phyloP scores from a whole-genome alignment of 1,284 basidiomycete species.

The Pterulicium gracile region DNA sequence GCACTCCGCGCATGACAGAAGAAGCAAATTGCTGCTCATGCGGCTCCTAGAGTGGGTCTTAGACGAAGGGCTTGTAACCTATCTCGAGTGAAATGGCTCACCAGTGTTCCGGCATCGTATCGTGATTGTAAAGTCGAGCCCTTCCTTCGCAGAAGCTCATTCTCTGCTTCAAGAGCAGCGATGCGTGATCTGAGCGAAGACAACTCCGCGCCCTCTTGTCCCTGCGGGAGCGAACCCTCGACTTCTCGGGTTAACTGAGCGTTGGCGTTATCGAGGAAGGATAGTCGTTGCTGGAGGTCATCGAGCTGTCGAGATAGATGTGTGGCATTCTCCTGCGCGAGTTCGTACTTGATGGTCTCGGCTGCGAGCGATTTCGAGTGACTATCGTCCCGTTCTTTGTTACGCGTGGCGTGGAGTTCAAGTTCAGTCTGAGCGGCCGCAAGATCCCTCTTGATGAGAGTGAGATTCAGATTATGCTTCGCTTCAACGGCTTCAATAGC shows the following conservation, averaged over 20 bases:
- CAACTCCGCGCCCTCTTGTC: background rate
- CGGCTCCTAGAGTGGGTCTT: too few species aligned
- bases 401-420: background rate
- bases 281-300: background rate
- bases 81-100: background rate
- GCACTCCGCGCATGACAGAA: background rate
- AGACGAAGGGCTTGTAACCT: too few species aligned
- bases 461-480: too few species aligned
- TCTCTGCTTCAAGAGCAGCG: too few species aligned
- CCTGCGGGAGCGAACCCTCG: background rate
- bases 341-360: background rate
- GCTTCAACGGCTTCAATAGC: too few species aligned
- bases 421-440: background rate
- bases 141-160: too few species aligned
- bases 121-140: background rate
- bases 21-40: background rate
- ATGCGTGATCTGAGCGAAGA: background rate
- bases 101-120: background rate
- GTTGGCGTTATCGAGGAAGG: background rate
- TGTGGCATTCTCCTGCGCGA: background rate
- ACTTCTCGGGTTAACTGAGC: background rate
- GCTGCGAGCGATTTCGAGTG: background rate
- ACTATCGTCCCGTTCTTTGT: background rate
- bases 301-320: background rate
- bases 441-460: background rate